A percentile compares a stretch with the other conserved stretches of the same genome.
phyloP scores from a whole-genome alignment of 2,329 filamentous ascomycete species.

The Beauveria medogensis region DNA sequence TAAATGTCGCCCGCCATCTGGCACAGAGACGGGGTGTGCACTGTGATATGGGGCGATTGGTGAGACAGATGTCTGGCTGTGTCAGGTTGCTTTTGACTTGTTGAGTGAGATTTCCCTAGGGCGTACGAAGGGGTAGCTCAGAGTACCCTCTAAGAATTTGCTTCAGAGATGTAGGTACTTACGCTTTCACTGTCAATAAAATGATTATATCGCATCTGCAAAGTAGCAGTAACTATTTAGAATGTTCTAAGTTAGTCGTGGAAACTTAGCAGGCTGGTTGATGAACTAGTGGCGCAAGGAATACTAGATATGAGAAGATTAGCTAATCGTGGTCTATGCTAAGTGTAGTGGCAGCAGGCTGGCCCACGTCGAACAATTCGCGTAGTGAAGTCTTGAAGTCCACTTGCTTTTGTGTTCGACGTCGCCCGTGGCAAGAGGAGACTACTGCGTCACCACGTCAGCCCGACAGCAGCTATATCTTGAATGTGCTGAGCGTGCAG shows the following conservation, averaged over 20 bases:
- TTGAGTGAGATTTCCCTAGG: neutral
- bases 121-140: neutral
- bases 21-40: neutral
- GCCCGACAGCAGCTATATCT: too few relatives aligned
- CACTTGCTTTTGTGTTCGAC: too few relatives aligned
- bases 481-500: too few relatives aligned
- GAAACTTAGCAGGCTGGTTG: neutral
- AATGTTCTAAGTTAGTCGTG: neutral
- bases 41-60: neutral
- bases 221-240: neutral
- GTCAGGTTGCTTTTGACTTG: neutral
- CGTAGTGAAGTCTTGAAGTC: too few relatives aligned
- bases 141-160: neutral
- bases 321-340: too few relatives aligned
- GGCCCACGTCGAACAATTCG: too few relatives aligned
- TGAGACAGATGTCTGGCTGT: neutral
- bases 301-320: too few relatives aligned
- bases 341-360: too few relatives aligned
- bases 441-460: too few relatives aligned
- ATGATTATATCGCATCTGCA: neutral
- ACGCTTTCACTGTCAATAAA: neutral
- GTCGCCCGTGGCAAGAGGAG: too few relatives aligned
- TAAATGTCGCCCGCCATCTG: neutral
- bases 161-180: neutral
- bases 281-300: too few relatives aligned